Evolutionary conservation across 2,329 filamentous ascomycete genomes (phyloP).

Genomic region (Ascochyta pisi): DNA sequence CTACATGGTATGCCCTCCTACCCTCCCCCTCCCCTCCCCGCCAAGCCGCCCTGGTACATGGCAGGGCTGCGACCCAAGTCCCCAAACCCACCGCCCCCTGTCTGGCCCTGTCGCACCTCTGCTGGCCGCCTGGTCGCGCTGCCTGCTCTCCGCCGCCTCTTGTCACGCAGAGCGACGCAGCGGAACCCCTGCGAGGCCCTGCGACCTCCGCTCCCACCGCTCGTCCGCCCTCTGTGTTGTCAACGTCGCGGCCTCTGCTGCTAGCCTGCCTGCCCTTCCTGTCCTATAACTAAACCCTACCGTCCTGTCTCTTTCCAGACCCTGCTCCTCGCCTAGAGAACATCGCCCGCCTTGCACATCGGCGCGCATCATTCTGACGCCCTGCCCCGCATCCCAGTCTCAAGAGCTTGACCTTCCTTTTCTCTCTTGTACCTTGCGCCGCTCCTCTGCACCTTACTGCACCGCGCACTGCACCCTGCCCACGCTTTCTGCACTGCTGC

Average conservation of each 20-base stretch:
- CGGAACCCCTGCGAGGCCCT: conserved; percentile 41
- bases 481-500: neutral
- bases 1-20: conserved; percentile 53
- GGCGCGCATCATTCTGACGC: conserved; percentile 32
- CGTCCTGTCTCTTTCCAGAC: conserved; percentile 40
- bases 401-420: conserved; percentile 15
- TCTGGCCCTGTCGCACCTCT: conserved; percentile 37
- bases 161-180: conserved; percentile 39
- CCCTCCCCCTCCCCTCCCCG: conserved; percentile 14
- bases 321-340: conserved; percentile 47
- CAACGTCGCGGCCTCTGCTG: conserved; percentile 35
- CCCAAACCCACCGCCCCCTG: conserved; percentile 26
- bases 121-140: conserved; percentile 31
- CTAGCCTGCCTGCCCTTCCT: conserved; percentile 37
- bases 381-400: conserved; percentile 29
- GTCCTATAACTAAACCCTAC: conserved; percentile 46
- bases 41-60: conserved; percentile 40
- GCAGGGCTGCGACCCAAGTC: conserved; percentile 30
- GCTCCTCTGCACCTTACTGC: conserved; percentile 26
- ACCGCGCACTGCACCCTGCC: conserved; percentile 7
- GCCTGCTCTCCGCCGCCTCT: conserved; percentile 36
- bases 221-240: conserved; percentile 42
- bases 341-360: conserved; percentile 28
- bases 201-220: conserved; percentile 38
- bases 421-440: conserved; percentile 26